A percentile compares a stretch with the other conserved stretches of the same genome.
Conservation (phyloP, 2,329 filamentous ascomycete genomes). For the Hypomyces perniciosus region DNA sequence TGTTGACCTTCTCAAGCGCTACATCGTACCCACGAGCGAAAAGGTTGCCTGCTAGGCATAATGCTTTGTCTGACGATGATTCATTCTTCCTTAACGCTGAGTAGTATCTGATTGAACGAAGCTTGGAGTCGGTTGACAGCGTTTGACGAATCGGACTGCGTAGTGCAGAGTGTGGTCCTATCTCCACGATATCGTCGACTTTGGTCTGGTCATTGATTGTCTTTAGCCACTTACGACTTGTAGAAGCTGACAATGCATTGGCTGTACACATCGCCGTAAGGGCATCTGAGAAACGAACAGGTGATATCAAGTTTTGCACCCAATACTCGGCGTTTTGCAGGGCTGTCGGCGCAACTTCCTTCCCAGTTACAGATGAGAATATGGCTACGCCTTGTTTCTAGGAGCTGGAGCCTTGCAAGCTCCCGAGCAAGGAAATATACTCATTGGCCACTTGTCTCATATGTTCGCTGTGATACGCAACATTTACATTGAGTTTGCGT, state of each 20-base stretch:
- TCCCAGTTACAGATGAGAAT: constrained; percentile 1
- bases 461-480: constrained; percentile 2
- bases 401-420: background rate
- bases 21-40: background rate
- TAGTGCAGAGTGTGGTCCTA: constrained; percentile 17
- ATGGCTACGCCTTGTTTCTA: background rate
- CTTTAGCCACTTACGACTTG: background rate
- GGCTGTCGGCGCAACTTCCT: background rate
- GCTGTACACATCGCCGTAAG: background rate
- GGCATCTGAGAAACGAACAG: constrained; percentile 15
- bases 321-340: background rate
- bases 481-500: constrained; percentile 1
- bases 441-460: constrained; percentile 1
- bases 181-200: constrained; percentile 13
- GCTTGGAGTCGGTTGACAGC: background rate
- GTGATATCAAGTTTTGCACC: constrained; percentile 18
- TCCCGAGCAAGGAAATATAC: background rate
- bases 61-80: background rate
- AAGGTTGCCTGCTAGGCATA: background rate
- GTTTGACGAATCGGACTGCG: constrained; percentile 8
- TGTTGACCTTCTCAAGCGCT: constrained; percentile 1
- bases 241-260: background rate
- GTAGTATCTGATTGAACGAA: background rate
- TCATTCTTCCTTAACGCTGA: background rate
- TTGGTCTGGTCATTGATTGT: background rate